Evolutionary conservation across 495 filamentous ascomycete species (phyloP).

Genomic region (Aspergillus homomorphus): DNA sequence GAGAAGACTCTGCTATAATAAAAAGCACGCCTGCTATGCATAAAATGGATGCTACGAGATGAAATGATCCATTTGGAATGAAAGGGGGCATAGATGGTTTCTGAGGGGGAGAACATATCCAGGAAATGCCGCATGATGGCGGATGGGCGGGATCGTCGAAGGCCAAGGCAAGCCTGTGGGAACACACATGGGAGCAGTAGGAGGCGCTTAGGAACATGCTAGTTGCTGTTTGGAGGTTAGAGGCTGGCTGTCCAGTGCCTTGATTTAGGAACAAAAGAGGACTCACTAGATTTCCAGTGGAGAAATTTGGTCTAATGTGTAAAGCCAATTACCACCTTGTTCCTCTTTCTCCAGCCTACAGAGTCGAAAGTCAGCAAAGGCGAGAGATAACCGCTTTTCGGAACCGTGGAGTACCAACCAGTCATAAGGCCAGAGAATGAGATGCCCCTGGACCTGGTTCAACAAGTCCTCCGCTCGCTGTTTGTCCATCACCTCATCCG

Average conservation of each 20-base stretch:
- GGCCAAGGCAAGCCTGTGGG: neutral
- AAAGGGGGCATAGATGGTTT: too few species aligned
- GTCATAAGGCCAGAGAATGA: constrained; percentile 92
- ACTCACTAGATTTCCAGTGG: constrained; percentile 97
- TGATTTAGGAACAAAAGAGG: neutral
- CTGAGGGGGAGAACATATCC: neutral
- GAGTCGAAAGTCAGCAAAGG: neutral
- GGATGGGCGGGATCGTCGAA: neutral
- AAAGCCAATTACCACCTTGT: constrained; percentile 91
- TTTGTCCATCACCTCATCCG: constrained; percentile 69
- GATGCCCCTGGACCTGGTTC: constrained; percentile 77
- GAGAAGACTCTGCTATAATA: neutral
- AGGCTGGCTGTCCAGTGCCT: neutral
- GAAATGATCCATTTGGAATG: neutral
- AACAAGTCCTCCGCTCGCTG: constrained; percentile 77
- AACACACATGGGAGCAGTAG: neutral
- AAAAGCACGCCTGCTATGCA: neutral
- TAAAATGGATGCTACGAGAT: neutral
- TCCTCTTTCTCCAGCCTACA: constrained; percentile 77
- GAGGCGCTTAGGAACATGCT: constrained; percentile 6
- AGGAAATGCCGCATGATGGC: neutral
- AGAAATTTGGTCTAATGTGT: constrained; percentile 91
- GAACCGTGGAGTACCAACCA: constrained; percentile 49
- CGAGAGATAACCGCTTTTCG: neutral
- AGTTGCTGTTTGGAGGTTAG: constrained; percentile 26